These are phyloP conservation scores for Tuctoria greenei DNA, from an alignment of 176 grass and related monocot genomes.

Conservation along the genomic window DNA sequence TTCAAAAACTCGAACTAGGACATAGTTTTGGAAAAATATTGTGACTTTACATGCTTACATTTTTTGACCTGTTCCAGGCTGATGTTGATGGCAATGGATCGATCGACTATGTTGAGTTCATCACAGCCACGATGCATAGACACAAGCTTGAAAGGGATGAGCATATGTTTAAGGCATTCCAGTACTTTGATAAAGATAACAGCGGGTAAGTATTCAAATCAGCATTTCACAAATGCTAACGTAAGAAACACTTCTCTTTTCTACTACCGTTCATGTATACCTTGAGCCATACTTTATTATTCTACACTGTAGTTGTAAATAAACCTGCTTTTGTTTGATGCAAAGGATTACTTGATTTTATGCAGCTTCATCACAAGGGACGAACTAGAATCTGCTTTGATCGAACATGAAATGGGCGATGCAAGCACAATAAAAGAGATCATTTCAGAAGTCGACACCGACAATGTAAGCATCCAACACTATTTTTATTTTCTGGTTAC, in stretches of 20 bases:
- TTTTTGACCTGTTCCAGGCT: too few relatives aligned
- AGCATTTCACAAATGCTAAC: background rate
- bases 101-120: too few relatives aligned
- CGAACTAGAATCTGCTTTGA: conserved; percentile 88
- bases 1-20: too few relatives aligned
- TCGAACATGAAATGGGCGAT: conserved; percentile 93
- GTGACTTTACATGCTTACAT: too few relatives aligned
- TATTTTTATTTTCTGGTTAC: background rate
- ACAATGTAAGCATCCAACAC: conserved; percentile 60
- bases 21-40: too few relatives aligned
- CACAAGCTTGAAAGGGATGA: too few relatives aligned
- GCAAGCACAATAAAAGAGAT: conserved; percentile 84
- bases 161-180: too few relatives aligned
- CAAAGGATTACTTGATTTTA: conserved; percentile 21
- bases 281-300: background rate
- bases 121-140: too few relatives aligned
- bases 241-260: background rate
- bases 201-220: too few relatives aligned
- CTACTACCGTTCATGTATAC: background rate
- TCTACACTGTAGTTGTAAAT: background rate
- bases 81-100: too few relatives aligned
- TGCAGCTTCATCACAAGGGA: conserved; percentile 94
- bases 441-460: conserved; percentile 91
- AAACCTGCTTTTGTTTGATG: conserved; percentile 27
- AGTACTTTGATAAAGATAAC: too few relatives aligned